These are phyloP conservation scores for Kodamaea suecica DNA, from an alignment of 1,139 yeast genomes.

Conservation along the genomic window DNA sequence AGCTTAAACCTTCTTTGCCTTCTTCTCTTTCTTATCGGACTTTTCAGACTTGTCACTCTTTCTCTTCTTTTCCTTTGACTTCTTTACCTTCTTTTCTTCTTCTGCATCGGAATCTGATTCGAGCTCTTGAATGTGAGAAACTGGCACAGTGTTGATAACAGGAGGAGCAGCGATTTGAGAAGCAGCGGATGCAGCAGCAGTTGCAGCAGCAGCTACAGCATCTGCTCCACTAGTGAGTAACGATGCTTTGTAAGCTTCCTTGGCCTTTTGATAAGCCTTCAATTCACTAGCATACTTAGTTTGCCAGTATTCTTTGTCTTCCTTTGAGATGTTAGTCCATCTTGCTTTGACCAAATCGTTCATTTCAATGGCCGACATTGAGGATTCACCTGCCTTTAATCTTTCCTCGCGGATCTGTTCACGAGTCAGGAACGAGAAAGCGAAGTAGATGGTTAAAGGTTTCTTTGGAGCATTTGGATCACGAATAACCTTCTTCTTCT, in stretches of 20 bases:
- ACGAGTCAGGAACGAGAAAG: slow-evolving; percentile 66
- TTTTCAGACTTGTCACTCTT: slow-evolving; percentile 18
- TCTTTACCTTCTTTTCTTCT: slow-evolving; percentile 18
- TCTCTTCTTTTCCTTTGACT: slow-evolving; percentile 28
- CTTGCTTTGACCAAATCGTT: slow-evolving; percentile 73
- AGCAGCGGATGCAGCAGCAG: slow-evolving; percentile 16
- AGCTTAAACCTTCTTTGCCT: slow-evolving; percentile 9
- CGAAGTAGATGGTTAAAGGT: slow-evolving; percentile 77
- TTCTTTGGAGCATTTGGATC: slow-evolving; percentile 65
- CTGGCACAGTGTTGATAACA: slow-evolving; percentile 14
- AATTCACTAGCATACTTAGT: slow-evolving; percentile 66
- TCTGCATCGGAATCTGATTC: slow-evolving; percentile 7
- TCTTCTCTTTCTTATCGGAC: slow-evolving; percentile 13
- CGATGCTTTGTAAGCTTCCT: slow-evolving; percentile 58
- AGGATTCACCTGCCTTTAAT: slow-evolving; percentile 52
- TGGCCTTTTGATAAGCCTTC: slow-evolving; percentile 58
- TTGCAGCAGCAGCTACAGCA: slow-evolving; percentile 12
- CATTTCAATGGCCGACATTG: slow-evolving; percentile 70
- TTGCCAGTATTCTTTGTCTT: slow-evolving; percentile 74
- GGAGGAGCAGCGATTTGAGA: slow-evolving; percentile 13
- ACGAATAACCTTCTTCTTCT: slow-evolving; percentile 51
- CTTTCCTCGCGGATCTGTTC: slow-evolving; percentile 65
- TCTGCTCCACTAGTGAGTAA: slow-evolving; percentile 27
- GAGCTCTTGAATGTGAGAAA: slow-evolving; percentile 13
- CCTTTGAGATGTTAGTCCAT: slow-evolving; percentile 69